Evolutionary conservation across 441 rosid genomes (phyloP), one percentile per base, ranked within the genome.

Genomic region (Macaranga tanarius): DNA sequence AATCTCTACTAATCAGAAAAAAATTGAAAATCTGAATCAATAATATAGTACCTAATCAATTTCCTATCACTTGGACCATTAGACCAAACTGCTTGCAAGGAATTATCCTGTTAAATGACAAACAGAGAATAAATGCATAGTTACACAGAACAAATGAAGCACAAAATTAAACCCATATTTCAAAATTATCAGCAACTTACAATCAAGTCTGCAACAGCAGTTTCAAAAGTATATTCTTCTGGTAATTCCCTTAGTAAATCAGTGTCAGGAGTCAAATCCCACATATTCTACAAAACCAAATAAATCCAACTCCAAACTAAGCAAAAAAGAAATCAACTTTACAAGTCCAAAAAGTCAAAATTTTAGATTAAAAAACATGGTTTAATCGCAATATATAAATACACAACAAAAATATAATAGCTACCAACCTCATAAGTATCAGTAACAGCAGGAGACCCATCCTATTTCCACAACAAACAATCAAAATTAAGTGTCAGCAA

Each of bases 41-140:
- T 17, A 26, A 62, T 26, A 61, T 44, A 57, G 48, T 68, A 92
- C 97, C 93, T 80, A 45, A 92, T 90, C 62, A 84, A 68, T 82
- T 83, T 86, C 78, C 82, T 75, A 10, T 79, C 75, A 56, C 69
- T 75, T 57, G 50, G 19, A 34, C 71, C 71, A 61, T 70, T 84
- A 26, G 79, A 73, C 93, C 93, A 90, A 15, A 92, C 89, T 64
- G 95, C 97, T 87, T 90, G 95, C 81, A 92, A 83, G 22, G 93
- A 92, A 79, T 90, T 90, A 72, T 90, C 97, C 95, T 90, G 86
- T 62, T 48, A 75, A 69, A 74, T 22, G 48, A 40, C 70, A 40
- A 74, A 15, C 26, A 72, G 57, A 28, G 40, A 31, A 20, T 34
- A 51, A 79, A 70, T 22, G 16, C 42, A 42, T 28, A 4, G n/a